Percentiles rank a stretch among this genome's conserved stretches.
These are phyloP conservation scores for Aristolochia californica DNA, from an alignment of 164 flowering plant species.

Conservation along the genomic window DNA sequence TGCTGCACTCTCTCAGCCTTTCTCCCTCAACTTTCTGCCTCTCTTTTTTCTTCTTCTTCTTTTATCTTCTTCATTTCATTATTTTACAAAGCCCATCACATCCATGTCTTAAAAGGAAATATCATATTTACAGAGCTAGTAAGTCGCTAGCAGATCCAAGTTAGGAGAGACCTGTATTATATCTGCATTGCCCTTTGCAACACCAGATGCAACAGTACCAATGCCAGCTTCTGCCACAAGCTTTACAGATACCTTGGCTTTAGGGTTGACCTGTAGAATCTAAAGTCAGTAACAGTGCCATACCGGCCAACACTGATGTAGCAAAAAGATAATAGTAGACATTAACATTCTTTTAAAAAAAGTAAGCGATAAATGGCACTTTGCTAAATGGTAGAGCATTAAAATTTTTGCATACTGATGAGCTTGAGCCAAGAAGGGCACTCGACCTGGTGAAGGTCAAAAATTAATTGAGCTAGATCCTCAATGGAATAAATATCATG, in stretches of 20 bases:
- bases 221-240: constrained; percentile 99
- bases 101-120: too few relatives aligned
- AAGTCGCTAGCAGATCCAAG: too few relatives aligned
- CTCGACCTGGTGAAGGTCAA: constrained; percentile 95
- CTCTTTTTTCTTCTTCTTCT: too few relatives aligned
- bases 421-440: background rate
- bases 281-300: constrained; percentile 1
- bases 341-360: too few relatives aligned
- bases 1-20: too few relatives aligned
- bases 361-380: too few relatives aligned
- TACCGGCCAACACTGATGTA: background rate
- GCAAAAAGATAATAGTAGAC: background rate
- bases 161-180: constrained; percentile 59
- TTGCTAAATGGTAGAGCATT: too few relatives aligned
- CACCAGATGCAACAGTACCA: constrained; percentile 99
- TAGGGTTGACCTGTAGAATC: constrained; percentile 73
- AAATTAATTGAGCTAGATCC: constrained; percentile 96
- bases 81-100: too few relatives aligned
- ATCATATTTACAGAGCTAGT: too few relatives aligned
- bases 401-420: too few relatives aligned
- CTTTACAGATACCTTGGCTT: constrained; percentile 97
- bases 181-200: constrained; percentile 99
- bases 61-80: too few relatives aligned
- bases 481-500: constrained; percentile 99
- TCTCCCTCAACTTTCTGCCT: too few relatives aligned